Conservation (phyloP, 1,284 basidiomycete species). For the Macrocystidia cucumis region DNA sequence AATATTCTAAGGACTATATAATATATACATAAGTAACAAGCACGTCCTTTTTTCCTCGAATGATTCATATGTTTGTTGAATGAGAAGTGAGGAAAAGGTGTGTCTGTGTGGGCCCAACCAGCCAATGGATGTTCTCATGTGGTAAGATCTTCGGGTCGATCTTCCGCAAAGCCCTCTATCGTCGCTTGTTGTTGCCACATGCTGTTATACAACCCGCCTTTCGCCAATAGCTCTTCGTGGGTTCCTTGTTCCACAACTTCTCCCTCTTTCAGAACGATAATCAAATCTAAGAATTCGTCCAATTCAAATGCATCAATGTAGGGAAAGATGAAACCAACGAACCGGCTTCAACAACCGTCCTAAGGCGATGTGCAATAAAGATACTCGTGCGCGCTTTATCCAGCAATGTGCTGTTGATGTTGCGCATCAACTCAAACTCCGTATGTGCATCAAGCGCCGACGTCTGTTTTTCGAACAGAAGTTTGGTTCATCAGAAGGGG, state of each 20-base stretch:
- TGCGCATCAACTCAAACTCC: conserved; percentile 92
- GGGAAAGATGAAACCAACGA: conserved; percentile 17
- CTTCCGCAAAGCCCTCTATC: conserved; percentile 15
- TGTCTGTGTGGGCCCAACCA: too few relatives aligned
- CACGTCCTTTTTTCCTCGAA: too few relatives aligned
- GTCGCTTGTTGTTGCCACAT: conserved; percentile 84
- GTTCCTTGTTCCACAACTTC: conserved; percentile 87
- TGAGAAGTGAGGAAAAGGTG: too few relatives aligned
- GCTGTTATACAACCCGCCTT: conserved; percentile 69
- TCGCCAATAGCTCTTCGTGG: conserved; percentile 74
- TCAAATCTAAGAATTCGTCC: conserved; percentile 50
- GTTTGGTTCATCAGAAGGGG: too few relatives aligned
- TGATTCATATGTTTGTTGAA: too few relatives aligned
- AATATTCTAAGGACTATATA: too few relatives aligned
- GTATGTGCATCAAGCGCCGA: conserved; percentile 94
- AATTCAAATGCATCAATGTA: conserved; percentile 3
- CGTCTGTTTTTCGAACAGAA: too few relatives aligned
- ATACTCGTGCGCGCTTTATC: conserved; percentile 84
- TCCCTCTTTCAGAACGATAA: conserved; percentile 86
- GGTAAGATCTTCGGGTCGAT: background rate
- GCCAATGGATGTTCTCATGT: too few relatives aligned
- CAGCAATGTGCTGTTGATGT: conserved; percentile 78
- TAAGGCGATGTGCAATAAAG: conserved; percentile 89
- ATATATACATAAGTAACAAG: too few relatives aligned
- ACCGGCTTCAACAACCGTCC: conserved; percentile 88